Evolutionary conservation across 768 basidiomycete species (phyloP).

Genomic region (Pulveroboletus sp.): DNA sequence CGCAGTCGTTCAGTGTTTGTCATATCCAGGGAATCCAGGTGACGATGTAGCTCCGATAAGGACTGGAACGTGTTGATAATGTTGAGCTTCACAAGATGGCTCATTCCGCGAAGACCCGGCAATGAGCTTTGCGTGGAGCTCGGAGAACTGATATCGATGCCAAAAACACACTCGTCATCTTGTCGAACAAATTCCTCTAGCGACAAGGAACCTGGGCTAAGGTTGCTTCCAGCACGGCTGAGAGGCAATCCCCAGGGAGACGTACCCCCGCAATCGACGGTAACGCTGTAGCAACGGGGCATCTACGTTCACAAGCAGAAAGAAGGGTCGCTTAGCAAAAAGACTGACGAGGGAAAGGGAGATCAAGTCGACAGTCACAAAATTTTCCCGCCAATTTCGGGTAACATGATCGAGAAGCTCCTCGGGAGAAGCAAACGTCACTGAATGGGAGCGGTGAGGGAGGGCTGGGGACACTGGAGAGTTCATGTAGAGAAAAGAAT

Average conservation of each 20-base stretch:
- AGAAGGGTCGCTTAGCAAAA: conserved; percentile 86
- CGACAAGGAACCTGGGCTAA: conserved; percentile 28
- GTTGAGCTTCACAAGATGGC: conserved; percentile 54
- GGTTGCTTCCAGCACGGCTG: conserved; percentile 6
- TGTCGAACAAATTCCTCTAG: conserved; percentile 72
- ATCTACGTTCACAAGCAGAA: conserved; percentile 78
- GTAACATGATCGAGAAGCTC: conserved; percentile 74
- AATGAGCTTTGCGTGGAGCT: conserved; percentile 13
- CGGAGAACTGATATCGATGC: conserved; percentile 26
- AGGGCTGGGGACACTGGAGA: conserved; percentile 15
- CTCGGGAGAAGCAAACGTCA: conserved; percentile 40
- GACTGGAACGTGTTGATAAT: conserved; percentile 61
- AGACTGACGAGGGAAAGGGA: conserved; percentile 52
- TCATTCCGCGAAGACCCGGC: conserved; percentile 18
- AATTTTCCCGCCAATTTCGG: conserved; percentile 70
- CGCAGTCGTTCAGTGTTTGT: conserved; percentile 70
- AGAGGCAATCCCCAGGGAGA: conserved; percentile 4
- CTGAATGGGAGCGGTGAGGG: conserved; percentile 20
- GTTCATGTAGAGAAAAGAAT: conserved; percentile 20
- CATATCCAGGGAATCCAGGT: conserved; percentile 69
- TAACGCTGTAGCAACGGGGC: conserved; percentile 75
- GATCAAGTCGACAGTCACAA: conserved; percentile 73
- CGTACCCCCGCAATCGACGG: conserved; percentile 50
- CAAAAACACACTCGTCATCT: conserved; percentile 68
- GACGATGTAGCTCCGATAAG: conserved; percentile 46